phyloP scores from a whole-genome alignment of 495 filamentous ascomycete genomes.

The Stereocaulon alpinum region DNA sequence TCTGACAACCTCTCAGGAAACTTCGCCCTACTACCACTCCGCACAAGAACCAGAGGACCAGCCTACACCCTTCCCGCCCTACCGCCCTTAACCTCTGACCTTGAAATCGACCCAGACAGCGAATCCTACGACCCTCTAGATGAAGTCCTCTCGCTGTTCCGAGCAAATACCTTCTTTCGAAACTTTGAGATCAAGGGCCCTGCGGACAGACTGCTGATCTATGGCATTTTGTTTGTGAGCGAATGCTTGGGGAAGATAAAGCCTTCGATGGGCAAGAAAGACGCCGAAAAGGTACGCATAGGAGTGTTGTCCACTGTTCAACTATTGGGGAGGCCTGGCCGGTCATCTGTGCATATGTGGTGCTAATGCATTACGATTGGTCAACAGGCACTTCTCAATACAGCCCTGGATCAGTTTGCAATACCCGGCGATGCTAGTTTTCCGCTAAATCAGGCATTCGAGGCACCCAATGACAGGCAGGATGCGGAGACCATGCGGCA shows the following conservation, averaged over 20 bases:
- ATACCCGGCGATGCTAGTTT: constrained; percentile 92
- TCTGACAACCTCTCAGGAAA: constrained; percentile 48
- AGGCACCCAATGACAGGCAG: constrained; percentile 72
- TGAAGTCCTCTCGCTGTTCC: constrained; percentile 85
- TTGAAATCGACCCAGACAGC: constrained; percentile 68
- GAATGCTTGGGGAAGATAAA: constrained; percentile 81
- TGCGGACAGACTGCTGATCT: constrained; percentile 88
- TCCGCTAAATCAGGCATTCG: constrained; percentile 78
- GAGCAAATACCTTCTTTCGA: constrained; percentile 96
- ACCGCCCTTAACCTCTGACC: constrained; percentile 53
- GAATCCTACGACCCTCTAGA: constrained; percentile 92
- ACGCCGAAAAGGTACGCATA: constrained; percentile 47
- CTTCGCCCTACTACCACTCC: constrained; percentile 87
- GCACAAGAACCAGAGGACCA: constrained; percentile 84
- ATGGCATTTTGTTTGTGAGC: constrained; percentile 87
- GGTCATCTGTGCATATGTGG: background rate
- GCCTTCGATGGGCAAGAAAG: constrained; percentile 50
- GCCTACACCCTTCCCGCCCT: constrained; percentile 75
- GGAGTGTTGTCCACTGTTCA: background rate
- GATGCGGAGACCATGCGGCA: constrained; percentile 77
- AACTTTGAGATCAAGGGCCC: constrained; percentile 99
- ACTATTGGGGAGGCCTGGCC: background rate
- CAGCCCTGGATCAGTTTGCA: constrained; percentile 82
- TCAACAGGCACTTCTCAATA: constrained; percentile 50
- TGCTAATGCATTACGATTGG: background rate